Percentiles rank a stretch among this genome's conserved stretches.
These are phyloP conservation scores for Kwoniella bestiolae DNA, from an alignment of 768 basidiomycete genomes.

Conservation along the genomic window DNA sequence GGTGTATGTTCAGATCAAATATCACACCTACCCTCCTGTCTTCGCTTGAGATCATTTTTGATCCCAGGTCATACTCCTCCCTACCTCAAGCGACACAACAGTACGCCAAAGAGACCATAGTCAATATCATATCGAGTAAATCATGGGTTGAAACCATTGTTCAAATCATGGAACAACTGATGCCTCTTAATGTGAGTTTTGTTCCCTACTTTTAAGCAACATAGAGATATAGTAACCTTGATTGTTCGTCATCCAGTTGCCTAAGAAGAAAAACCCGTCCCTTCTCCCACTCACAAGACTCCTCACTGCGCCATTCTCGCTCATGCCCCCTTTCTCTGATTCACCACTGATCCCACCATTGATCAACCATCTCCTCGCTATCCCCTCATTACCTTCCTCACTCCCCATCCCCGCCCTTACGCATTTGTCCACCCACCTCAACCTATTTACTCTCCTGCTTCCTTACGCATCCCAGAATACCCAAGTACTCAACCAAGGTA, in stretches of 20 bases:
- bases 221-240: no score
- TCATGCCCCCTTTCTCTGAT: constrained; percentile 50
- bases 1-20: constrained; percentile 10
- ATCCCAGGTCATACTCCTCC: constrained; percentile 2
- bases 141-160: constrained; percentile 48
- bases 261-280: constrained; percentile 65
- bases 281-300: constrained; percentile 64
- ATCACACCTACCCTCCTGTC: constrained; percentile 20
- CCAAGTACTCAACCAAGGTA: constrained; percentile 27
- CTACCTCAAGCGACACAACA: background rate
- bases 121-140: constrained; percentile 3
- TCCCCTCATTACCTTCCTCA: constrained; percentile 77
- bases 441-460: constrained; percentile 60
- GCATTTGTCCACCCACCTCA: constrained; percentile 69
- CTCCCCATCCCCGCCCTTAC: constrained; percentile 66
- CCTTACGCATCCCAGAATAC: constrained; percentile 37
- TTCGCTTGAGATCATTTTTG: constrained; percentile 32
- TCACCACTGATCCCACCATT: constrained; percentile 60
- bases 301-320: constrained; percentile 59
- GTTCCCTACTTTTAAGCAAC: no score
- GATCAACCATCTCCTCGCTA: constrained; percentile 66
- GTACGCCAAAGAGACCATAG: background rate
- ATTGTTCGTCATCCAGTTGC: constrained; percentile 56
- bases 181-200: constrained; percentile 34
- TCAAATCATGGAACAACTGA: constrained; percentile 29